Conservation (phyloP, 2,329 filamentous ascomycete species). For the Pseudofabraea citricarpa region DNA sequence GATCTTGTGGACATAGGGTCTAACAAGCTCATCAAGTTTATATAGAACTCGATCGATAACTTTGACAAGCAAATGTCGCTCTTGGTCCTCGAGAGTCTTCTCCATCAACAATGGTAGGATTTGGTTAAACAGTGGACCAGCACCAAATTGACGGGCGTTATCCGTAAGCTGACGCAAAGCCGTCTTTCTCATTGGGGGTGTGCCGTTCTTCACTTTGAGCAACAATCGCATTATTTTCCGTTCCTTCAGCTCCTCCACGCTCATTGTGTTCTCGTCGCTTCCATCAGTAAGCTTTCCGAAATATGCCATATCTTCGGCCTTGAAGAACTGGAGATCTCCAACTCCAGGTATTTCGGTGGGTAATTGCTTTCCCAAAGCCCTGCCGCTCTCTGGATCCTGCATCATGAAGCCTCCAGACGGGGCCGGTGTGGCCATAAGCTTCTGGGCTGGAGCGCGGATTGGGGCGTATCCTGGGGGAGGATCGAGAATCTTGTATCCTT, state of each 20-base stretch:
- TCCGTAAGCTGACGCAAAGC: slow-evolving; percentile 95
- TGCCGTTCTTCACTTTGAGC: slow-evolving; percentile 98
- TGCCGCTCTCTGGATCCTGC: slow-evolving; percentile 85
- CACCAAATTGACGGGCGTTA: slow-evolving; percentile 93
- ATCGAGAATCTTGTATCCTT: slow-evolving; percentile 88
- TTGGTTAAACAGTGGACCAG: slow-evolving; percentile 91
- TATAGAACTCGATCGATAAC: slow-evolving; percentile 98
- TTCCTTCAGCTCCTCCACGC: slow-evolving; percentile 93
- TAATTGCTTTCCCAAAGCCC: slow-evolving; percentile 81
- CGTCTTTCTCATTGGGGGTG: slow-evolving; percentile 97
- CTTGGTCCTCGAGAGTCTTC: slow-evolving; percentile 94
- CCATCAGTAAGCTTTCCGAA: slow-evolving; percentile 97
- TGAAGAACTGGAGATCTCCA: slow-evolving; percentile 95
- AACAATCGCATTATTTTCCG: slow-evolving; percentile 97
- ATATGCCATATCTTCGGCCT: slow-evolving; percentile 97
- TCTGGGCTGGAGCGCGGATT: slow-evolving; percentile 70
- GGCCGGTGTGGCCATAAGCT: slow-evolving; percentile 67
- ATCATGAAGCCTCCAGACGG: slow-evolving; percentile 91
- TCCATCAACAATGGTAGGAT: slow-evolving; percentile 97
- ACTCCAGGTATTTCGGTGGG: slow-evolving; percentile 95
- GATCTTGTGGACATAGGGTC: slow-evolving; percentile 97
- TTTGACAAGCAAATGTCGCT: slow-evolving; percentile 96
- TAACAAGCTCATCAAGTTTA: slow-evolving; percentile 94
- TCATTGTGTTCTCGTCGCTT: slow-evolving; percentile 84
- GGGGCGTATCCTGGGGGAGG: slow-evolving; percentile 91